These are phyloP conservation scores for Fragaria ananassa DNA, from an alignment of 306 rosid species.

Conservation along the genomic window DNA sequence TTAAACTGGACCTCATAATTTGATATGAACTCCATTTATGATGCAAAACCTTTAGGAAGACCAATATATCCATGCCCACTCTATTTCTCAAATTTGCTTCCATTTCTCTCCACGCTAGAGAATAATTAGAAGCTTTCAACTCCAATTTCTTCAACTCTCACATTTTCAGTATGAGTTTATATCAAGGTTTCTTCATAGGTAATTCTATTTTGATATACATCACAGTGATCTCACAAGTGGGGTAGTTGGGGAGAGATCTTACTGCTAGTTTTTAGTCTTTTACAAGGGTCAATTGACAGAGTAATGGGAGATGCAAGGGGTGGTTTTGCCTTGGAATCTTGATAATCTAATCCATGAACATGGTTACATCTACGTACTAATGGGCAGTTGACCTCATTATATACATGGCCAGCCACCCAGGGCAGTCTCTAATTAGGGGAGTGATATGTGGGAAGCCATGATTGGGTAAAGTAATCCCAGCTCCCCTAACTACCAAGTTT, in stretches of 20 bases:
- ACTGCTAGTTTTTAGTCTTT: neutral
- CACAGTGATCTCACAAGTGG: neutral
- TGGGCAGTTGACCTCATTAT: neutral
- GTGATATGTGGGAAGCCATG: neutral
- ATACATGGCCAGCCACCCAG: neutral
- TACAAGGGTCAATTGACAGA: neutral
- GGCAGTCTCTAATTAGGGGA: neutral
- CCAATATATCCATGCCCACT: too few relatives aligned
- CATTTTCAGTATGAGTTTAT: too few relatives aligned
- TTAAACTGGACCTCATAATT: too few relatives aligned
- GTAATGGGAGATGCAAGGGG: neutral
- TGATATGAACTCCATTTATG: too few relatives aligned
- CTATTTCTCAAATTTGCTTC: too few relatives aligned
- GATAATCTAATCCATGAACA: neutral
- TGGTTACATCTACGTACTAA: neutral
- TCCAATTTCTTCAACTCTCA: too few relatives aligned
- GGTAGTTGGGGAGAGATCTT: neutral
- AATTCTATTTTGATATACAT: too few relatives aligned
- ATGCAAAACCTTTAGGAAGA: too few relatives aligned
- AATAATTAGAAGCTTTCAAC: too few relatives aligned
- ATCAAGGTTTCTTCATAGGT: too few relatives aligned
- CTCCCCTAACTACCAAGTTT: neutral
- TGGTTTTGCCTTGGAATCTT: neutral
- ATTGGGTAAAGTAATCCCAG: neutral
- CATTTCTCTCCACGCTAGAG: too few relatives aligned